Conservation (phyloP, 1,284 basidiomycete genomes). For the Athelia psychrophila region DNA sequence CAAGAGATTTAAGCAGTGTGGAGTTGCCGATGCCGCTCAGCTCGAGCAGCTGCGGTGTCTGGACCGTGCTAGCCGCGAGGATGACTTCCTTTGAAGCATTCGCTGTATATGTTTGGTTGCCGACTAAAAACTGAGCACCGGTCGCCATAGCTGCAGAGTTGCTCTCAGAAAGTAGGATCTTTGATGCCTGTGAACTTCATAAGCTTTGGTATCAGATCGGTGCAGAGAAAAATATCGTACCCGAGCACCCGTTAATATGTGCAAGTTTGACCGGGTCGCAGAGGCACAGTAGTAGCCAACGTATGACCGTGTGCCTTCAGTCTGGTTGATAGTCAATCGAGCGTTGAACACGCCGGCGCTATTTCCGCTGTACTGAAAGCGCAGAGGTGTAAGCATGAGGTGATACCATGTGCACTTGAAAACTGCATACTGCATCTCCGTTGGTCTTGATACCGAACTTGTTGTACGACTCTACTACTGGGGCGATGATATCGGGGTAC, state of each 20-base stretch:
- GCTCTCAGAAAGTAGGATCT: not conserved
- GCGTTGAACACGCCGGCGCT: constrained; percentile 3
- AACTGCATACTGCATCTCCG: not conserved
- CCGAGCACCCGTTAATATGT: constrained; percentile 9
- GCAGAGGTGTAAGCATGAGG: not conserved
- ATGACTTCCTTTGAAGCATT: constrained; percentile 19
- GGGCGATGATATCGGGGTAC: too few species aligned
- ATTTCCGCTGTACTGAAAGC: not conserved
- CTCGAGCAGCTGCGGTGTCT: constrained; percentile 27
- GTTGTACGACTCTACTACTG: too few species aligned
- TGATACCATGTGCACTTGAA: not conserved
- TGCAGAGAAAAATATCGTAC: not conserved
- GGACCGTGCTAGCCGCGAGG: constrained; percentile 13
- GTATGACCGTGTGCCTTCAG: constrained; percentile 1
- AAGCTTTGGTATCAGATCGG: constrained; percentile 11
- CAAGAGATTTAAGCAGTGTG: constrained; percentile 17
- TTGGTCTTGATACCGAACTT: not conserved
- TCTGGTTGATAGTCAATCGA: not conserved
- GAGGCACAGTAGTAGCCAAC: constrained; percentile 3
- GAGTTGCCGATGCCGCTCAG: constrained; percentile 31
- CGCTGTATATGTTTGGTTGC: constrained; percentile 4
- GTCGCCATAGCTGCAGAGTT: constrained; percentile 4
- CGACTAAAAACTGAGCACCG: constrained; percentile 6
- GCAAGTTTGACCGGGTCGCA: constrained; percentile 5
- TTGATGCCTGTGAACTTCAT: constrained; percentile 1